A percentile compares a stretch with the other conserved stretches of the same genome.
Evolutionary conservation across 164 flowering plant species (phyloP).

Genomic region (Protea cynaroides): DNA sequence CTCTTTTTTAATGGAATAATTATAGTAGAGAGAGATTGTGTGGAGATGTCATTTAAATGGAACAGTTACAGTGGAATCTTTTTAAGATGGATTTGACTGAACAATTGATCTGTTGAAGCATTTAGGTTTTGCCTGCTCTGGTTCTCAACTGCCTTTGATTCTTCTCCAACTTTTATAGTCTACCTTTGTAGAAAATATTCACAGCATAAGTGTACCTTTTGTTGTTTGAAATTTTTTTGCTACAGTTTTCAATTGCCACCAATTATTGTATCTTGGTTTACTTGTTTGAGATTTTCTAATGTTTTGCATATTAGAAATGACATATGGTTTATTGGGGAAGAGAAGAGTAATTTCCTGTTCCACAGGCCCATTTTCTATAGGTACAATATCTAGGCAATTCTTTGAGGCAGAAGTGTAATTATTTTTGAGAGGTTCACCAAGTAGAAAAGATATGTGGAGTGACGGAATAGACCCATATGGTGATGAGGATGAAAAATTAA

Average conservation of each 20-base stretch:
- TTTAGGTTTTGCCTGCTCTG: neutral
- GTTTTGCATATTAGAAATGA: too few species aligned
- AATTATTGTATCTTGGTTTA: too few species aligned
- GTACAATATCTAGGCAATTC: conserved; percentile 48
- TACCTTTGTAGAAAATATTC: neutral
- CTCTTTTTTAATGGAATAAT: too few species aligned
- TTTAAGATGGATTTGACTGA: neutral
- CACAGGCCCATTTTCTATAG: conserved; percentile 31
- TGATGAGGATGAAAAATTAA: conserved; percentile 74
- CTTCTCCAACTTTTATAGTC: neutral
- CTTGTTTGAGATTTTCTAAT: too few species aligned
- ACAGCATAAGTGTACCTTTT: too few species aligned
- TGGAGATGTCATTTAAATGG: too few species aligned
- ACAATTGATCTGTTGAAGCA: neutral
- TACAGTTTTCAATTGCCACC: too few species aligned
- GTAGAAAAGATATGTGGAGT: conserved; percentile 68
- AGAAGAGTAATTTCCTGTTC: conserved; percentile 38
- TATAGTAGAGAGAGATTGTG: too few species aligned
- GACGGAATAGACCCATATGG: conserved; percentile 83
- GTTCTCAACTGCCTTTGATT: neutral
- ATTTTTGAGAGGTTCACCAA: conserved; percentile 47
- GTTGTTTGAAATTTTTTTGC: too few species aligned
- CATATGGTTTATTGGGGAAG: too few species aligned
- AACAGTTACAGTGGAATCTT: too few species aligned
- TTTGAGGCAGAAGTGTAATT: conserved; percentile 15